Evolutionary conservation across 257 asterid genomes (phyloP), one percentile per base, ranked within the genome.

Genomic region (Euphrasia confusa): DNA sequence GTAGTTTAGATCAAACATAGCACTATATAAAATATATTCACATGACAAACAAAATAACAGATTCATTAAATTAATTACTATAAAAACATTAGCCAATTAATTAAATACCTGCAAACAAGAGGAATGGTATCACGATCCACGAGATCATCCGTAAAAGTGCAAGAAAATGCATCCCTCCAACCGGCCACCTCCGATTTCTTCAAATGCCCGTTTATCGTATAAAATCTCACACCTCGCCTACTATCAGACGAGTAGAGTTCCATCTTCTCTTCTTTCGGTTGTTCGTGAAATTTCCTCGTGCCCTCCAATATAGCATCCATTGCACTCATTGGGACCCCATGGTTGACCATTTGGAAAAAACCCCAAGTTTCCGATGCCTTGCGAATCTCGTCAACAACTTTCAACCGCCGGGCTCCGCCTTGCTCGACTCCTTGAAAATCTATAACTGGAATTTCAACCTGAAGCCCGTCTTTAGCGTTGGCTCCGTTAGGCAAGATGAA

Each of bases 111-210:
- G 84, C 94, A 83, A 61, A 81, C 66, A 0, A 44, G 58, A 37
- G 96, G 96, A 68, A 88, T 73, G 24, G 68, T 58, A 7, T 63
- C 62, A 14, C 81, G 66, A 35, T 81, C 79, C 10, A 88, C 44
- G 0, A 27, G 1, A 1, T 70, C 88, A 21, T 88, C 88, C 1
- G 39, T 40, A 30, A 80, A 81, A 45, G 71, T 77, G 60, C 90
- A 81, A 49, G 86, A 71, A 39, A 88, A 75, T 0, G 86, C 75
- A 68, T 88, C 95, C 75, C 95, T 83, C 95, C 88, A 88, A 47
- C 70, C 77, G 0, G 88, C 88, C 0, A 70, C 82, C 11, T 78
- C 83, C 14, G 74, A 65, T 68, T 75, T 66, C 47, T 44, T 65
- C 33, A 88, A 67, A 4, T 35, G 47, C 15, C 87, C 91, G 21